These are phyloP conservation scores for Vicia villosa DNA, from an alignment of 306 rosid genomes.

Conservation along the genomic window DNA sequence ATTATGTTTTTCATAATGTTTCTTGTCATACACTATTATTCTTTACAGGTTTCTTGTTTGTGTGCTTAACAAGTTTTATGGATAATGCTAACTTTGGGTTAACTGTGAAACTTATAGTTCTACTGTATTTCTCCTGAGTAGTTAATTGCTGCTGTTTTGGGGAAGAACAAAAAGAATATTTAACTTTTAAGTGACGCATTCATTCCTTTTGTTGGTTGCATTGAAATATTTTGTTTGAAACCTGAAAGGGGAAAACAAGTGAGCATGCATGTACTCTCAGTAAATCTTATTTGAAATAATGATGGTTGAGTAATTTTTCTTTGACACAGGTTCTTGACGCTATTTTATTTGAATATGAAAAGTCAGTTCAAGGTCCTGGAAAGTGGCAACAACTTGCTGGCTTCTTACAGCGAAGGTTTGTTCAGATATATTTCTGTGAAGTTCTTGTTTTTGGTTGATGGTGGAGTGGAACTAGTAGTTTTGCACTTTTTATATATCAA, in stretches of 20 bases:
- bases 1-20: background rate
- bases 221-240: constrained; percentile 7
- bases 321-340: constrained; percentile 81
- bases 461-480: background rate
- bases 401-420: constrained; percentile 84
- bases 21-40: background rate
- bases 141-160: constrained; percentile 12
- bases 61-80: background rate
- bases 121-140: background rate
- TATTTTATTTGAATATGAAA: constrained; percentile 79
- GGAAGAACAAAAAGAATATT: background rate
- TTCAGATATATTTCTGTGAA: constrained; percentile 4
- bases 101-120: background rate
- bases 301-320: constrained; percentile 21
- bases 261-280: background rate
- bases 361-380: constrained; percentile 77
- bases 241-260: background rate
- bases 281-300: background rate
- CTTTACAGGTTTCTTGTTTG: constrained; percentile 7
- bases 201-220: constrained; percentile 18
- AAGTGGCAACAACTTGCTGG: constrained; percentile 83
- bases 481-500: background rate
- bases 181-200: constrained; percentile 11
- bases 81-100: background rate
- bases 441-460: background rate